Evolutionary conservation across 371 early-diverging fungal species (phyloP), one percentile per base, ranked within the genome.

Genomic region (Mucor circinelloides): DNA sequence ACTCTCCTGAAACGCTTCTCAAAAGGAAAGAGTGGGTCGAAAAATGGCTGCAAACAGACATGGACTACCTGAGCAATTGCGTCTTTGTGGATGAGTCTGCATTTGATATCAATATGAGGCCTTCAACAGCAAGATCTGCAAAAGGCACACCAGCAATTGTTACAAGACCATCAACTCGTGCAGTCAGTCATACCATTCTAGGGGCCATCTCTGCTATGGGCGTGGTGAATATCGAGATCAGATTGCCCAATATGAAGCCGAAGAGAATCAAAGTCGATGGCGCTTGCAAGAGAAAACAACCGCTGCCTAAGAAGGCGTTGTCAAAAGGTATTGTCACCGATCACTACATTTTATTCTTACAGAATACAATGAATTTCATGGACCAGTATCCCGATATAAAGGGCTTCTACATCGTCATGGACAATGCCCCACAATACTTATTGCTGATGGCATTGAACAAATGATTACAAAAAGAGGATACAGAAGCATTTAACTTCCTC

Each of bases 11-110:
- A 17, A 46, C 38, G 19, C 34, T 56, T 38, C 28, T 48, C 30
- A 56, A 30, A 28, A 48, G 58, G 9, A 50, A 57, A n/a, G 34
- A 48, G n/a, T 65, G 66, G 62, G 28, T 44, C 13, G 25, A 63
- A 6, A 54, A 50, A 68, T 64, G 55, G 56, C 54, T 7, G 3
- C 58, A 58, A 19, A 46, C 54, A 10, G 67, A 71, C 58, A 66
- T 71, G 59, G 46, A 63, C 19, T 66, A 63, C 23, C 44, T 67
- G 13, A 21, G 62, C 23, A 63, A 71, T 23, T 66, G 59, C 36
- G 71, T 58, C 25, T 67, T 71, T 61, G 62, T 71, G 44, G 72
- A 71, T 50, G 72, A 57, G 64, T 61, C 64, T 46, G 64, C 64
- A 23, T 66, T 63, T 28, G 56, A 63, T 55, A 71, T 71, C 52